These are phyloP conservation scores for Fusarium tjaetaba DNA, from an alignment of 2,329 filamentous ascomycete species.

Conservation along the genomic window DNA sequence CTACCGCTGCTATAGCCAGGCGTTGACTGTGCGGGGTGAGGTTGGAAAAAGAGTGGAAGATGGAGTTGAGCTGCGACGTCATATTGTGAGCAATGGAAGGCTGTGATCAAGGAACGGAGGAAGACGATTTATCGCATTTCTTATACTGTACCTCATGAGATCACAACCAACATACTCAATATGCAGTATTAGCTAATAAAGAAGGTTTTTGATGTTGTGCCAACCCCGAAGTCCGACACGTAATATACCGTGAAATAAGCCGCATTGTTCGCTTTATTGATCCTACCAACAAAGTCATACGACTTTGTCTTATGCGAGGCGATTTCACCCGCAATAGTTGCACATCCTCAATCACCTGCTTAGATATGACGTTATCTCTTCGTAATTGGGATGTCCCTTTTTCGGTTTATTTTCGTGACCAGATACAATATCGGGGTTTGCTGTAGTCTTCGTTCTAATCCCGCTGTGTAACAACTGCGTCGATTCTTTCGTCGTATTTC, in stretches of 20 bases:
- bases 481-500: neutral
- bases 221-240: neutral
- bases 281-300: neutral
- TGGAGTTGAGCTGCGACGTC: constrained; percentile 12
- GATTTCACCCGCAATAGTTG: neutral
- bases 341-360: neutral
- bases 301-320: neutral
- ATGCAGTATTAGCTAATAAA: neutral
- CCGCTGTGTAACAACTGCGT: neutral
- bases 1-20: neutral
- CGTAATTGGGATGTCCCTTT: neutral
- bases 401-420: neutral
- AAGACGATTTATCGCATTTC: neutral
- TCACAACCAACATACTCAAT: neutral
- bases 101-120: neutral
- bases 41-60: neutral
- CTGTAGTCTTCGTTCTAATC: neutral
- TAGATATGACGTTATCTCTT: neutral
- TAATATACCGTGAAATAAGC: neutral
- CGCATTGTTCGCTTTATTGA: neutral
- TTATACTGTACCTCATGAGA: neutral
- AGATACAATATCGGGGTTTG: neutral
- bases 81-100: neutral
- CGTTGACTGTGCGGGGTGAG: neutral
- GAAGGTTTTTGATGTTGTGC: neutral